Evolutionary conservation across 2,329 filamentous ascomycete genomes (phyloP).

Genomic region (Verticillium klebahnii): DNA sequence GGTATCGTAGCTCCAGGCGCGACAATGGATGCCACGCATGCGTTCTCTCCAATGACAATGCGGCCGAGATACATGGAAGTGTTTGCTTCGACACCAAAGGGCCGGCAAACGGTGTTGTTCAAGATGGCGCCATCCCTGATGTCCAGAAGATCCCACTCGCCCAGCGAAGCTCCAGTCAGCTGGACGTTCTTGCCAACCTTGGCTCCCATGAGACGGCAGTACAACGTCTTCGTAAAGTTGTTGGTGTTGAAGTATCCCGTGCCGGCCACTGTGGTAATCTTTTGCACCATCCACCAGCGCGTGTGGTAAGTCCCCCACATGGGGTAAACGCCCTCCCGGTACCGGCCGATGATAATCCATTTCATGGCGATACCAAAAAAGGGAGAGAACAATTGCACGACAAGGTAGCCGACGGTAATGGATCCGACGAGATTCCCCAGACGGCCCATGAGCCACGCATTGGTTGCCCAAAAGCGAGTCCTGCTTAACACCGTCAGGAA

Average conservation of each 20-base stretch:
- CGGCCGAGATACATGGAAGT: conserved; percentile 52
- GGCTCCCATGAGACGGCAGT: conserved; percentile 48
- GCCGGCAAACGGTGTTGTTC: conserved; percentile 38
- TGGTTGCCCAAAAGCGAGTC: conserved; percentile 33
- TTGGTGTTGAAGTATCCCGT: conserved; percentile 37
- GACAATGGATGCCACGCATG: conserved; percentile 44
- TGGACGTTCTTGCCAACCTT: conserved; percentile 47
- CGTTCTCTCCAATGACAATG: conserved; percentile 43
- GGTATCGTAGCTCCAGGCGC: conserved; percentile 45
- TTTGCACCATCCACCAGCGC: conserved; percentile 54
- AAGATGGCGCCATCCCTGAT: conserved; percentile 45
- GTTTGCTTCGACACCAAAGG: conserved; percentile 51
- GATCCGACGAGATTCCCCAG: conserved; percentile 43
- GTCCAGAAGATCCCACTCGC: conserved; percentile 53
- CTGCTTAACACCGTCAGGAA: conserved; percentile 44
- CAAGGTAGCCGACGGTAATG: conserved; percentile 35
- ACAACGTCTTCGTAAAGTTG: conserved; percentile 34
- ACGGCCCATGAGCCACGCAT: conserved; percentile 34
- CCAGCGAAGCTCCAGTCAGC: conserved; percentile 37
- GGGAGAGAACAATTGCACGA: conserved; percentile 34
- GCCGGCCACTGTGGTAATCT: conserved; percentile 44
- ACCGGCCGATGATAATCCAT: conserved; percentile 50
- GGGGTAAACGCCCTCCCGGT: conserved; percentile 48
- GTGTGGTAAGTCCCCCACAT: conserved; percentile 58
- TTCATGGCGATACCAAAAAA: conserved; percentile 44